A percentile compares a stretch with the other conserved stretches of the same genome.
phyloP scores from a whole-genome alignment of 2,329 filamentous ascomycete genomes.

The Microdochium trichocladiopsis region DNA sequence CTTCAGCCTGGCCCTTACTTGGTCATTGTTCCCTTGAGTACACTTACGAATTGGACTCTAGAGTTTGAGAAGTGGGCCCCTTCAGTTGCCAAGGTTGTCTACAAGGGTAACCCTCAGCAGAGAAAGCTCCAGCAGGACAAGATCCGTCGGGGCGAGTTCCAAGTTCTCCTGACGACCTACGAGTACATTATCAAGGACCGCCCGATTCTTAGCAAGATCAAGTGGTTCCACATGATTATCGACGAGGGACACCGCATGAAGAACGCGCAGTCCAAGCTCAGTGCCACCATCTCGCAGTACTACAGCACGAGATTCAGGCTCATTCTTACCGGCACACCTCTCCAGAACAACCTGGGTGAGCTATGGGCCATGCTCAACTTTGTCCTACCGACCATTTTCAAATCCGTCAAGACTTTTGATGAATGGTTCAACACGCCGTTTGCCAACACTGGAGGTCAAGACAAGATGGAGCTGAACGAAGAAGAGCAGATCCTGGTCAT shows the following conservation, averaged over 20 bases:
- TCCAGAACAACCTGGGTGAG: conserved; percentile 95
- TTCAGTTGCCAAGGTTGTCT: conserved; percentile 77
- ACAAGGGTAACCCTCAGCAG: conserved; percentile 87
- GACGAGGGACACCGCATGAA: conserved; percentile 99
- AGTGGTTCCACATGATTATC: conserved; percentile 99
- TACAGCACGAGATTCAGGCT: conserved; percentile 92
- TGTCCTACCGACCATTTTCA: conserved; percentile 96
- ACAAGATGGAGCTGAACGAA: conserved; percentile 98
- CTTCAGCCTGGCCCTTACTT: conserved; percentile 86
- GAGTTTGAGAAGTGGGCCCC: conserved; percentile 99
- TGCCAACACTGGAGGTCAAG: conserved; percentile 93
- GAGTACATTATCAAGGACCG: conserved; percentile 99
- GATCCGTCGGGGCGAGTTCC: conserved; percentile 91
- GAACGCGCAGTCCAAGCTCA: conserved; percentile 93
- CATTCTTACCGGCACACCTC: conserved; percentile 92
- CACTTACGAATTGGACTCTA: conserved; percentile 95
- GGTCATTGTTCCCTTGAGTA: conserved; percentile 95
- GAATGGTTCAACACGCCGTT: conserved; percentile 99
- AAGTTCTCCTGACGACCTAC: conserved; percentile 94
- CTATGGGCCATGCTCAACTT: conserved; percentile 99
- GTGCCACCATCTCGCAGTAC: conserved; percentile 88
- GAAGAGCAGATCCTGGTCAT: conserved; percentile 99
- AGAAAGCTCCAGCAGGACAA: conserved; percentile 89
- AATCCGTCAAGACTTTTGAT: conserved; percentile 96
- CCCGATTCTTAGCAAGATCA: conserved; percentile 92